A percentile compares a stretch with the other conserved stretches of the same genome.
phyloP scores from a whole-genome alignment of 495 filamentous ascomycete genomes.

The Penicillium macrosclerotiorum region DNA sequence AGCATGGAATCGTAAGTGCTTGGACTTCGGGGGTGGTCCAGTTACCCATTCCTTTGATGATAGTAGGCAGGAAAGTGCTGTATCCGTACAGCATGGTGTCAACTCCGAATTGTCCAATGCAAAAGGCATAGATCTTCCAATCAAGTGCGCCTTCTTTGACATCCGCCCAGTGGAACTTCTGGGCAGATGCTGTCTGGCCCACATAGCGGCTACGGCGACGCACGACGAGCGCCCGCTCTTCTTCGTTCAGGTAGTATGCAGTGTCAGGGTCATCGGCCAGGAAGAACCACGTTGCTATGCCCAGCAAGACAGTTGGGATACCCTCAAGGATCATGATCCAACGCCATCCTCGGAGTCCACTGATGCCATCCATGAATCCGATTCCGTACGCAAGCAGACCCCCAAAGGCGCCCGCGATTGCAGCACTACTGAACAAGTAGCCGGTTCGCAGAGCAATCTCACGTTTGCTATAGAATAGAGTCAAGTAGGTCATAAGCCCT shows the following conservation, averaged over 20 bases:
- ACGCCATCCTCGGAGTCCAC: slow-evolving; percentile 55
- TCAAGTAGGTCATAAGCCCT: slow-evolving; percentile 65
- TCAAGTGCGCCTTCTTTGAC: slow-evolving; percentile 52
- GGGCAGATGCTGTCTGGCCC: slow-evolving; percentile 58
- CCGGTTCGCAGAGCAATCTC: slow-evolving; percentile 73
- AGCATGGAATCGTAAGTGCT: slow-evolving; percentile 76
- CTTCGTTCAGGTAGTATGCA: slow-evolving; percentile 58
- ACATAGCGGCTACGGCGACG: slow-evolving; percentile 47
- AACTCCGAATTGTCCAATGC: slow-evolving; percentile 61
- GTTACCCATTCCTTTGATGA: slow-evolving; percentile 64
- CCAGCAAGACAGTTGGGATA: slow-evolving; percentile 63
- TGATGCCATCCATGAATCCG: slow-evolving; percentile 65
- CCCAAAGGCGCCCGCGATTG: slow-evolving; percentile 72
- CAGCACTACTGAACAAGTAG: slow-evolving; percentile 74
- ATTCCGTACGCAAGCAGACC: slow-evolving; percentile 75
- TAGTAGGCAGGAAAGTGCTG: slow-evolving; percentile 74
- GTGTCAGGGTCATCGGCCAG: slow-evolving; percentile 64
- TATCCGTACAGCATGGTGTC: slow-evolving; percentile 78
- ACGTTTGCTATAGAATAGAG: slow-evolving; percentile 70
- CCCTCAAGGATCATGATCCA: slow-evolving; percentile 70
- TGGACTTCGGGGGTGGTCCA: slow-evolving; percentile 65
- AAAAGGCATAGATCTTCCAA: slow-evolving; percentile 69
- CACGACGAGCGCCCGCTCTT: slow-evolving; percentile 54
- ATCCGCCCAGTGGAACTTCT: slow-evolving; percentile 58
- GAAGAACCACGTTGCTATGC: slow-evolving; percentile 58